Percentiles rank a stretch among this genome's conserved stretches.
phyloP scores from a whole-genome alignment of 176 grass and related monocot genomes.

The Luzula sylvatica region DNA sequence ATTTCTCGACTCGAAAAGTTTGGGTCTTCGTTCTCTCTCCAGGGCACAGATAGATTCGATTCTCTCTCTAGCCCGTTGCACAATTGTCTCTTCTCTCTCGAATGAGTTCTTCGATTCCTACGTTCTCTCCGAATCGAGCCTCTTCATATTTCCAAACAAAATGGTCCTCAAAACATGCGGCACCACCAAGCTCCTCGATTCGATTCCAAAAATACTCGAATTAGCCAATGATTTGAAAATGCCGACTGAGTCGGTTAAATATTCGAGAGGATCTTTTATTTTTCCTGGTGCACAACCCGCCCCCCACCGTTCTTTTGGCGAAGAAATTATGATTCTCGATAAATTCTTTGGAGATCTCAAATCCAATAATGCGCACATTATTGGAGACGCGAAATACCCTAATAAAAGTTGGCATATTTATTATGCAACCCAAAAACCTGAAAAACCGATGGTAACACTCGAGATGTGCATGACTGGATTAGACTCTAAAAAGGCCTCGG shows the following conservation, averaged over 20 bases:
- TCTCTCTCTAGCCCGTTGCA: slow-evolving; percentile 67
- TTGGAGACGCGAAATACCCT: slow-evolving; percentile 39
- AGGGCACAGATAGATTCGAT: slow-evolving; percentile 62
- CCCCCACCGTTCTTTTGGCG: slow-evolving; percentile 55
- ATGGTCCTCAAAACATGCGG: slow-evolving; percentile 89
- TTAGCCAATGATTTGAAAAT: slow-evolving; percentile 47
- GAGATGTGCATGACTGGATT: slow-evolving; percentile 94
- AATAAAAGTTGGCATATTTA: slow-evolving; percentile 86
- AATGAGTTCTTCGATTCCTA: slow-evolving; percentile 75
- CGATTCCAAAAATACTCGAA: slow-evolving; percentile 78
- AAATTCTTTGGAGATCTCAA: slow-evolving; percentile 62
- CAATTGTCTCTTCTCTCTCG: slow-evolving; percentile 72
- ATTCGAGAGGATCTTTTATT: slow-evolving; percentile 73
- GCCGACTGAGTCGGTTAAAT: slow-evolving; percentile 55
- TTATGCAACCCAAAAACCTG: slow-evolving; percentile 58
- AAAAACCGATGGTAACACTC: slow-evolving; percentile 65
- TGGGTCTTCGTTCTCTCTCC: slow-evolving; percentile 48
- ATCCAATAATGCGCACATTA: slow-evolving; percentile 60
- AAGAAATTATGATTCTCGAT: slow-evolving; percentile 60
- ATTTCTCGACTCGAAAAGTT: slow-evolving; percentile 52
- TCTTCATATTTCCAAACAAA: slow-evolving; percentile 73
- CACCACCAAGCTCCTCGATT: slow-evolving; percentile 65
- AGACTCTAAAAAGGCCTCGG: slow-evolving; percentile 32
- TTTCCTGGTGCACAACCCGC: slow-evolving; percentile 69
- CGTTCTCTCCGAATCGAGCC: slow-evolving; percentile 83